Base-by-base conservation (phyloP, 352 stramenopile genomes). In the Phytophthora megakarya region DNA sequence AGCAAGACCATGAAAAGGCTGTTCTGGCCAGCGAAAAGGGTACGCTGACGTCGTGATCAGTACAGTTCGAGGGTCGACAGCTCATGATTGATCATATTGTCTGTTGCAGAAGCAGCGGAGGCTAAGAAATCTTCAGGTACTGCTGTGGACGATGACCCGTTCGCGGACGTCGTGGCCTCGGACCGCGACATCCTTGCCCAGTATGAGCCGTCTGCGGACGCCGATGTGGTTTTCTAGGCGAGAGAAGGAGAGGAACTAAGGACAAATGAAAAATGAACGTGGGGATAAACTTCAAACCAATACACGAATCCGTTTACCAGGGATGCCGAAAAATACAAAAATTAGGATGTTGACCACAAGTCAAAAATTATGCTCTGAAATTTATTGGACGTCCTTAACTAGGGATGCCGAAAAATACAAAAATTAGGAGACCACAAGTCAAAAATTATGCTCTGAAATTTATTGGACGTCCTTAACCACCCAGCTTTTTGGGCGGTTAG, bases 1-100 rank as follows among this genome's bases (percentile, higher is more conserved):
- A 99, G 81, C 74, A 98, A 69, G 84, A 90, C 26, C 83, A 92
- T 50, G 83, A 88, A n/a, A 93, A 95, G 62, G 71, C 76, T 18
- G 70, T 87, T 46, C 39, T 81, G 60, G 75, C 76, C 18, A 82
- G 79, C 58, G 81, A 79, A 59, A 85, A 88, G 50, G 78, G 80
- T 89, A 65, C 19, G 63, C 33, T 37, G 16, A 21, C 1, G 7
- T 23, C 19, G 0, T 48, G 9, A 18, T 16, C 18, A 13, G 25
- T 15, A 35, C 30, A 15, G 3, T 35, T 13, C 8, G 13, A 11
- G 6, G 26, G 11, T 59, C 0, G 16, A 21, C 8, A 26, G 4
- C 28, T 66, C 30, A 66, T 23, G 18, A 15, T 48, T 45, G 44
- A 13, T 58, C 7, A n/a, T 56, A 3, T 50, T 40, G 4, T 7